Base-by-base conservation (phyloP, 208 protist species). In the Blechomonas ayalai region DNA sequence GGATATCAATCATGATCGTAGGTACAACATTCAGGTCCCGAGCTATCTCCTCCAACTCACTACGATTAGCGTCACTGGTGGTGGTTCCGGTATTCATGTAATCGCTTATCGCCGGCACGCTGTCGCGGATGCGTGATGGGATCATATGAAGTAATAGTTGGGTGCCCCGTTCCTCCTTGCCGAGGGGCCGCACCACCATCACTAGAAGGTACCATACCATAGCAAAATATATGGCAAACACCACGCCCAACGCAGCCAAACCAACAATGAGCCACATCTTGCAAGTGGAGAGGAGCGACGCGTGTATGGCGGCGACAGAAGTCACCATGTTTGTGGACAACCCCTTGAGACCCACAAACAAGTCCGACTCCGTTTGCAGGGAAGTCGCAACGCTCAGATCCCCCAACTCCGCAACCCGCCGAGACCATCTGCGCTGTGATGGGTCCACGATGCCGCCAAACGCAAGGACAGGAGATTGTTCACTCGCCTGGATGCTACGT, bases 81-180 rank as follows among this genome's bases (percentile, higher is more conserved):
- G 56, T 36, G 4, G 18, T 9, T 4, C 59, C 59, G 26, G 28
- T 61, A 4, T 4, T 23, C 27, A 67, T 31, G 59, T 62, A 67
- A 26, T 67, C 41, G 3, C 28, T 31, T 43, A 67, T 67, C 15
- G 59, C 59, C 18, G 59, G 59, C 8, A 67, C 44, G 22, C 15
- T 42, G 5, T 53, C 8, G 25, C 59, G 58, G 18, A 60, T 35
- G 29, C 63, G 10, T 16, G 24, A n/a, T 4, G 64, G 64, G 22
- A 72, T 58, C 57, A 72, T 48, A 12, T 42, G 48, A 15, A 72
- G 57, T 25, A 72, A 40, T 26, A 72, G 20, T 35, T 63, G 33
- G 9, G 64, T 67, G 3, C 51, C 53, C 15, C 52, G 39, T 52
- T 72, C 64, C 29, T 72, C 64, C 13, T 41, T 5, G 9, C 23